These are phyloP conservation scores for Suhomyces wounanorum DNA, from an alignment of 1,139 yeast species.

Conservation along the genomic window DNA sequence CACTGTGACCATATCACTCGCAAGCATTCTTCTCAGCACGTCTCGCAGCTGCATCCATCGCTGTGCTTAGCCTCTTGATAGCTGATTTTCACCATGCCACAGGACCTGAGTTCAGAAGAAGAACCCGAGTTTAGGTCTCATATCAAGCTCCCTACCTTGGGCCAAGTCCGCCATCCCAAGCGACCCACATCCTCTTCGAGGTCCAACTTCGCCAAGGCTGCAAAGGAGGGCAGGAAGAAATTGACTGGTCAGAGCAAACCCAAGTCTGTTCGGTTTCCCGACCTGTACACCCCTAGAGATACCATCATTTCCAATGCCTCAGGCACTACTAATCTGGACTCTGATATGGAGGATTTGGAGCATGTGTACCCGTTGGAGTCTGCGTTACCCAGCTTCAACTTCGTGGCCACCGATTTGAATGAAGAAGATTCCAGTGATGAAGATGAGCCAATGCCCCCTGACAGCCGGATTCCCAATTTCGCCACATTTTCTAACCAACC, in stretches of 20 bases:
- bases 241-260: conserved; percentile 14
- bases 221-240: conserved; percentile 27
- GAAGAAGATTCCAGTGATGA: conserved; percentile 11
- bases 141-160: conserved; percentile 29
- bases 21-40: not conserved
- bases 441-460: conserved; percentile 8
- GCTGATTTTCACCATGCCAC: not conserved
- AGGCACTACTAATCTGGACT: conserved; percentile 25
- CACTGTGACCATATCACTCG: not conserved
- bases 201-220: conserved; percentile 35
- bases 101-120: conserved; percentile 10
- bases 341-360: conserved; percentile 20
- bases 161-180: conserved; percentile 25
- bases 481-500: conserved; percentile 9
- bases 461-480: conserved; percentile 8
- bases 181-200: conserved; percentile 17
- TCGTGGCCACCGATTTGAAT: conserved; percentile 10
- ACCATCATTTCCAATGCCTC: conserved; percentile 30
- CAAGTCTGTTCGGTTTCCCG: conserved; percentile 36
- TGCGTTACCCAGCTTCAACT: conserved; percentile 22
- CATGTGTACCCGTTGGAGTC: conserved; percentile 10
- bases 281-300: conserved; percentile 27
- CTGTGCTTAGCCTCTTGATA: not conserved
- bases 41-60: not conserved
- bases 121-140: conserved; percentile 20